Conservation (phyloP, 2,329 filamentous ascomycete species). For the Fusarium siculi region DNA sequence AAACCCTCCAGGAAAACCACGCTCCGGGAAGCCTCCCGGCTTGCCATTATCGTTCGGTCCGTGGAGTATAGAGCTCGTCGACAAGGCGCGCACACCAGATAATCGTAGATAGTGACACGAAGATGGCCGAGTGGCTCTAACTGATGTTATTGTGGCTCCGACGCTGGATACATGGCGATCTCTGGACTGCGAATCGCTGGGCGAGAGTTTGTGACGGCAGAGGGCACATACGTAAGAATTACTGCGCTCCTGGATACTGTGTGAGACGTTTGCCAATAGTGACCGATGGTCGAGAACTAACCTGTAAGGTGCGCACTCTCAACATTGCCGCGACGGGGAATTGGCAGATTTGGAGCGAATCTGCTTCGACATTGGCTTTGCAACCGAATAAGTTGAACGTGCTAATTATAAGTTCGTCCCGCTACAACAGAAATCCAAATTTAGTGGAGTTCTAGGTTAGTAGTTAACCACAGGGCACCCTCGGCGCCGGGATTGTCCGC, state of each 20-base stretch:
- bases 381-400: constrained; percentile 16
- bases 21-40: constrained; percentile 41
- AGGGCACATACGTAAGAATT: constrained; percentile 55
- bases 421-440: constrained; percentile 4
- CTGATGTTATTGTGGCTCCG: constrained; percentile 16
- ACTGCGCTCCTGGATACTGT: constrained; percentile 47
- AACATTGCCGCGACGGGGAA: constrained; percentile 52
- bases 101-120: not conserved
- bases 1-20: constrained; percentile 30
- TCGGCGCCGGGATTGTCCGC: constrained; percentile 41
- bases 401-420: constrained; percentile 8
- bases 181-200: constrained; percentile 25
- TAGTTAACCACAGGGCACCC: no score
- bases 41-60: constrained; percentile 33
- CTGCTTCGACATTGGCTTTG: constrained; percentile 38
- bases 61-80: constrained; percentile 41
- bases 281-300: constrained; percentile 34
- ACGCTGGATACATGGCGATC: constrained; percentile 26
- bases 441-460: constrained; percentile 30
- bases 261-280: constrained; percentile 9
- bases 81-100: constrained; percentile 40
- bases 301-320: constrained; percentile 55
- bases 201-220: constrained; percentile 50
- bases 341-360: constrained; percentile 32
- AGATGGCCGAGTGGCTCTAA: not conserved